Evolutionary conservation across 768 basidiomycete genomes (phyloP), one percentile per base, ranked within the genome.

Genomic region (Trametes gibbosa): DNA sequence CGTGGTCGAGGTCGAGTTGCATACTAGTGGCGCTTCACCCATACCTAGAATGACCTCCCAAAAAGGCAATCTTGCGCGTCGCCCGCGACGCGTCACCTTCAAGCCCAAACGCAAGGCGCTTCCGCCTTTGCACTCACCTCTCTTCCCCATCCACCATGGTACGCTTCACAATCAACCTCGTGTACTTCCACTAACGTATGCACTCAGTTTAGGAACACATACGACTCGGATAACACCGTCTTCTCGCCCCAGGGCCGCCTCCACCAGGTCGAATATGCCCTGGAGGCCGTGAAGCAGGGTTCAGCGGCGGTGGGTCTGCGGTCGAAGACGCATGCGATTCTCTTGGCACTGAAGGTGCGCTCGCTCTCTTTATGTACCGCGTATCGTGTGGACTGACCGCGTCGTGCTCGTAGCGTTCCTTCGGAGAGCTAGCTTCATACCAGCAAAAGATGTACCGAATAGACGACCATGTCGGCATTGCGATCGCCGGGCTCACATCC

Each of bases 401-500:
- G 40, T 43, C n/a, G 50, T 25, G n/a, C 16, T 25, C 29, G 6
- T 66, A 99, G 97, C 85, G 96, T 74, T 98, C 97, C 27, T 95
- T 94, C 14, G 97, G 97, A 60, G 96, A 98, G 73, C 83, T 99
- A 52, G 95, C 97, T 16, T 93, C 92, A n/a, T 98, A 98, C 81
- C 97, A 99, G 72, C 95, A 98, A 79, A 98, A 99, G 83, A 91
- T 98, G 89, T 97, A 96, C 75, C 84, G 95, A 69, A 96, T 99
- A 86, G 97, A 99, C 70, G 95, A 98, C 74, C 97, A 99, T 77
- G 87, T 97, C 66, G 97, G 97, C n/a, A 94, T 99, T 69, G 96
- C 95, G 49, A 98, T 99, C 72, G 97, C 97, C 50, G 97, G 97
- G n/a, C 78, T 99, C 62, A 99, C 97, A 9, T 95, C 92, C 46